A percentile compares a stretch with the other conserved stretches of the same genome.
Conservation (phyloP, 2,329 filamentous ascomycete genomes). For the Penicillium sp. region DNA sequence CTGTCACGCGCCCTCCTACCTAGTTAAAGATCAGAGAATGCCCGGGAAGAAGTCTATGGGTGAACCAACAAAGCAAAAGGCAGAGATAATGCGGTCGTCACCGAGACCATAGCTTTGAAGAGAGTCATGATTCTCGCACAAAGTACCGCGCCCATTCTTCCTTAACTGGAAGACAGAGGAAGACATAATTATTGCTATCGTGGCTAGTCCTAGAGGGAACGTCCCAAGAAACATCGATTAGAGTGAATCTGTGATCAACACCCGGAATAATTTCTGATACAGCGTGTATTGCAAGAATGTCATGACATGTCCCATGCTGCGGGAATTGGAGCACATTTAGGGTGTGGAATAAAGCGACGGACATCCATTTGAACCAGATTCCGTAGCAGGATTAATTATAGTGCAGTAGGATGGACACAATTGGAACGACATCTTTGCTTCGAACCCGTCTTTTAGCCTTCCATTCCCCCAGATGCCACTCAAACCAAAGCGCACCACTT, state of each 20-base stretch:
- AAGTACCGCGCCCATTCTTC: slow-evolving; percentile 58
- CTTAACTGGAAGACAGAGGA: slow-evolving; percentile 63
- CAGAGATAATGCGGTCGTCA: slow-evolving; percentile 57
- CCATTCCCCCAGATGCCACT: slow-evolving; percentile 1
- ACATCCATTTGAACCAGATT: slow-evolving; percentile 38
- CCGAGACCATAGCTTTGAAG: slow-evolving; percentile 55
- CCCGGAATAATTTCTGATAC: slow-evolving; percentile 66
- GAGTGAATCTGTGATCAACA: slow-evolving; percentile 67
- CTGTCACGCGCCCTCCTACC: slow-evolving; percentile 24
- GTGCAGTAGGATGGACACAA: slow-evolving; percentile 39
- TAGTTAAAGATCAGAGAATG: slow-evolving; percentile 2
- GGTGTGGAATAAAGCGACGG: slow-evolving; percentile 36
- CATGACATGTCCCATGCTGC: slow-evolving; percentile 42
- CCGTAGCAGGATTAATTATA: no score
- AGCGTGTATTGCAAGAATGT: slow-evolving; percentile 63
- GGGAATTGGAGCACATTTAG: slow-evolving; percentile 39
- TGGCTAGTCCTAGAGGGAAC: slow-evolving; percentile 69
- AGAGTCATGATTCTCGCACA: slow-evolving; percentile 62
- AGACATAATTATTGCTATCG: slow-evolving; percentile 67
- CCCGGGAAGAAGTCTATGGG: background rate
- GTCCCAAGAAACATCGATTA: slow-evolving; percentile 71
- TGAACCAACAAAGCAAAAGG: slow-evolving; percentile 58
- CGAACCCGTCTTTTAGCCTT: background rate
- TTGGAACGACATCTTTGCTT: slow-evolving; percentile 13
- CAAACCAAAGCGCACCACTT: background rate